Percentiles rank a stretch among this genome's conserved stretches.
Conservation (phyloP, 2,329 filamentous ascomycete species). For the Zasmidium angulare region DNA sequence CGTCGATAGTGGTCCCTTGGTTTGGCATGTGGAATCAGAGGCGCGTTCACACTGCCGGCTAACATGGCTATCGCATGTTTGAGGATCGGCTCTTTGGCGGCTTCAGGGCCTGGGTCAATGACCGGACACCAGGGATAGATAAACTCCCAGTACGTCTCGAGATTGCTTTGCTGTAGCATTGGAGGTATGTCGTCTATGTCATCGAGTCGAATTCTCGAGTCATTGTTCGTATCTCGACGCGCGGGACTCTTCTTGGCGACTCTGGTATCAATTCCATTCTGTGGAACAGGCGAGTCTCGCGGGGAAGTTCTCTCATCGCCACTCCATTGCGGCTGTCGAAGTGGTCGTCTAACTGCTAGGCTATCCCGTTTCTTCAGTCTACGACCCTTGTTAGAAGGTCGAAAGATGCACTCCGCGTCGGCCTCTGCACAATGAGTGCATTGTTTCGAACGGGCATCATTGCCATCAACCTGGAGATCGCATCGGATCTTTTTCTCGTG, state of each 20-base stretch:
- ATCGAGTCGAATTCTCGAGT: background rate
- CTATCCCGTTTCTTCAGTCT: background rate
- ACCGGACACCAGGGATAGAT: background rate
- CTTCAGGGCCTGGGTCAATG: background rate
- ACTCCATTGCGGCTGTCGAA: background rate
- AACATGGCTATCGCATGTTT: background rate
- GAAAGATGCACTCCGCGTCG: background rate
- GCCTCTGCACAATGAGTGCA: background rate
- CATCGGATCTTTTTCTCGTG: background rate
- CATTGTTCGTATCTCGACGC: background rate
- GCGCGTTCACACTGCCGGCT: background rate
- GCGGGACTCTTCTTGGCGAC: background rate
- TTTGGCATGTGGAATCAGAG: background rate
- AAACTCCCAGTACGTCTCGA: background rate
- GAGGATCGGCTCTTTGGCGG: background rate
- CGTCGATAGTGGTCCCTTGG: background rate
- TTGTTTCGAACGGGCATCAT: background rate
- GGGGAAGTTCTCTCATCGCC: background rate
- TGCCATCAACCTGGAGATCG: background rate
- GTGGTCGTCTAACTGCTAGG: background rate
- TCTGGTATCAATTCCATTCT: too few species aligned
- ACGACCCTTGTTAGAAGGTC: background rate
- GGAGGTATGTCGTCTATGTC: background rate
- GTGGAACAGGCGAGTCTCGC: background rate
- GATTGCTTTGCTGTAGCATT: background rate